Conservation (phyloP, 1,284 basidiomycete species). For the Apiotrichum porosum region DNA sequence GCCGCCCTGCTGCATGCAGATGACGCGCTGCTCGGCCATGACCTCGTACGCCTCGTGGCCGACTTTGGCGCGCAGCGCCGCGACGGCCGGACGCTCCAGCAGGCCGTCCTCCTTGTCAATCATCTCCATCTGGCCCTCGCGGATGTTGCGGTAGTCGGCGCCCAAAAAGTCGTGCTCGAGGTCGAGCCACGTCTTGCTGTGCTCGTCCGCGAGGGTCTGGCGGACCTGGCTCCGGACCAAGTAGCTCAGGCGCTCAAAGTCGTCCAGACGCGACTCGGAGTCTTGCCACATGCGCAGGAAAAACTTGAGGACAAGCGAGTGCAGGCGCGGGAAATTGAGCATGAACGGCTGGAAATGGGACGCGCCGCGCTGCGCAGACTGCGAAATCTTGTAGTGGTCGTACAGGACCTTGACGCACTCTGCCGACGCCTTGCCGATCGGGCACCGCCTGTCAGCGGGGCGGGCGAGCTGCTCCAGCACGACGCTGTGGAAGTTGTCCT, state of each 20-base stretch:
- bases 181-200: slow-evolving; percentile 72
- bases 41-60: slow-evolving; percentile 91
- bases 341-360: slow-evolving; percentile 85
- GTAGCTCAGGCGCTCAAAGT: slow-evolving; percentile 76
- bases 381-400: slow-evolving; percentile 57
- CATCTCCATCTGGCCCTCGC: slow-evolving; percentile 90
- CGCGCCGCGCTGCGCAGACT: slow-evolving; percentile 49
- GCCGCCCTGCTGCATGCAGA: slow-evolving; percentile 44
- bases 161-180: slow-evolving; percentile 80
- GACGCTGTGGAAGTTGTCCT: slow-evolving; percentile 79
- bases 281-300: slow-evolving; percentile 93
- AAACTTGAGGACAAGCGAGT: slow-evolving; percentile 76
- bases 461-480: slow-evolving; percentile 80
- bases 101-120: slow-evolving; percentile 87
- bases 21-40: slow-evolving; percentile 74
- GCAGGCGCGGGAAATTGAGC: slow-evolving; percentile 77
- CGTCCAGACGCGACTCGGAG: slow-evolving; percentile 71
- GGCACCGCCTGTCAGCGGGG: slow-evolving; percentile 71
- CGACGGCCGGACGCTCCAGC: slow-evolving; percentile 75
- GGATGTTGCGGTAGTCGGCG: slow-evolving; percentile 77
- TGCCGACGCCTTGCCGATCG: slow-evolving; percentile 65
- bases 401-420: slow-evolving; percentile 68
- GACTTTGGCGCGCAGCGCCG: slow-evolving; percentile 77
- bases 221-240: slow-evolving; percentile 84
- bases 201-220: slow-evolving; percentile 70